These are phyloP conservation scores for Talaromyces sp. DNA, from an alignment of 2,329 filamentous ascomycete genomes.

Conservation along the genomic window DNA sequence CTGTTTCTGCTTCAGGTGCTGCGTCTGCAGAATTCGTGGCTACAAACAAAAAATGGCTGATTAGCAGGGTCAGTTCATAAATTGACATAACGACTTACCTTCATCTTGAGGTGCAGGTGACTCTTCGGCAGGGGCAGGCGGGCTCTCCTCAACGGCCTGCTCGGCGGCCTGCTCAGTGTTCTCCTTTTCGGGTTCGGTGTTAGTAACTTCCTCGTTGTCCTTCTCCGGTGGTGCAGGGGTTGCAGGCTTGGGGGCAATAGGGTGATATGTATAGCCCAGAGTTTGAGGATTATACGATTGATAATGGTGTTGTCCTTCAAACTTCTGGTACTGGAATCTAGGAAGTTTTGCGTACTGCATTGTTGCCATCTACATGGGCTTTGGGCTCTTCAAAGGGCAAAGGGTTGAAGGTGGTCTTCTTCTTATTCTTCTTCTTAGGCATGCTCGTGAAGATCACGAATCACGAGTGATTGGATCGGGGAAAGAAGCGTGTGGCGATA, in stretches of 20 bases:
- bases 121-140: slow-evolving; percentile 20
- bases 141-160: slow-evolving; percentile 17
- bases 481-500: slow-evolving; percentile 1
- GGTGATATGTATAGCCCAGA: slow-evolving; percentile 31
- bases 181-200: slow-evolving; percentile 26
- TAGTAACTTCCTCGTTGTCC: slow-evolving; percentile 32
- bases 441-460: slow-evolving; percentile 34
- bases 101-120: slow-evolving; percentile 21
- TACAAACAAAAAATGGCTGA: background rate
- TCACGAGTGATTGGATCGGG: slow-evolving; percentile 13
- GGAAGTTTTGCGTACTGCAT: slow-evolving; percentile 41
- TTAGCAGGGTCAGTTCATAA: background rate
- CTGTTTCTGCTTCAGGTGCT: slow-evolving; percentile 19
- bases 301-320: slow-evolving; percentile 36
- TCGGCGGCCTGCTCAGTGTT: slow-evolving; percentile 18
- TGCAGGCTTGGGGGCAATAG: slow-evolving; percentile 26
- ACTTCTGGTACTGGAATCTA: slow-evolving; percentile 37
- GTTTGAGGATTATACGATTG: slow-evolving; percentile 39
- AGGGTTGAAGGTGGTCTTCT: slow-evolving; percentile 28
- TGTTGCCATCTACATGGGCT: slow-evolving; percentile 23
- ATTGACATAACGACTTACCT: slow-evolving; percentile 20
- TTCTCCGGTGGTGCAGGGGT: slow-evolving; percentile 32
- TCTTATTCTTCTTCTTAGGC: slow-evolving; percentile 26
- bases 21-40: slow-evolving; percentile 22
- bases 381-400: slow-evolving; percentile 19